Evolutionary conservation across 495 filamentous ascomycete genomes (phyloP), one percentile per base, ranked within the genome.

Genomic region (Tuber microsphaerosporum): DNA sequence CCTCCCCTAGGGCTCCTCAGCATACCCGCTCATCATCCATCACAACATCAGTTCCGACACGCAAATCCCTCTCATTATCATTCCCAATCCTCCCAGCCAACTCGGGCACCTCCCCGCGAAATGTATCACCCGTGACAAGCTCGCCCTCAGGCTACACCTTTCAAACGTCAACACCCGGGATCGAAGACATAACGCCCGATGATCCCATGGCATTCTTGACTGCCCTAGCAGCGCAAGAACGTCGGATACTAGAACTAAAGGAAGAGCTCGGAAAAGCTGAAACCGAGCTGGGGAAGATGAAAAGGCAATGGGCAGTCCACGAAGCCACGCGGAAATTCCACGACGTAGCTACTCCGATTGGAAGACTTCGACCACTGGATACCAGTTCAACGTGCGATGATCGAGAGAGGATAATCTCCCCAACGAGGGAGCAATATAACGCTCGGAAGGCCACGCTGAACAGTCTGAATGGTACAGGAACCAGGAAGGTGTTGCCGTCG

Each of bases 171-270:
- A 37, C 48, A 1, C 39, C 45, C 26, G 41, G 61, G 42, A 68
- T 41, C n/a, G 51, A 19, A 34, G 79, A 76, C 43, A 56, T 79
- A 51, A 71, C 74, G 3, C 90, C 92, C 0, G 86, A 85, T 61
- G 93, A 96, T 78, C 86, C 91, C 39, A 90, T 87, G 79, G 88
- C 89, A n/a, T 91, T 97, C 76, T 89, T 99, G 61, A 92, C 92
- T 48, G 92, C 93, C 45, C 90, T 98, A 74, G 95, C 95, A 20
- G 91, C 93, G 8, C 94, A 97, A 84, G 95, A 99, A 83, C 89
- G 95, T n/a, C 89, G 89, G 72, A 94, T 99, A 9, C 85, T 99
- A 65, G 95, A 98, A 85, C 86, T 98, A 44, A 91, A 90, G 71
- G 95, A 98, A 83, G 95, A 97, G 83, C 86, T 99, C 19, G 83